phyloP scores from a whole-genome alignment of 257 asterid species.

The Lavandula angustifolia region DNA sequence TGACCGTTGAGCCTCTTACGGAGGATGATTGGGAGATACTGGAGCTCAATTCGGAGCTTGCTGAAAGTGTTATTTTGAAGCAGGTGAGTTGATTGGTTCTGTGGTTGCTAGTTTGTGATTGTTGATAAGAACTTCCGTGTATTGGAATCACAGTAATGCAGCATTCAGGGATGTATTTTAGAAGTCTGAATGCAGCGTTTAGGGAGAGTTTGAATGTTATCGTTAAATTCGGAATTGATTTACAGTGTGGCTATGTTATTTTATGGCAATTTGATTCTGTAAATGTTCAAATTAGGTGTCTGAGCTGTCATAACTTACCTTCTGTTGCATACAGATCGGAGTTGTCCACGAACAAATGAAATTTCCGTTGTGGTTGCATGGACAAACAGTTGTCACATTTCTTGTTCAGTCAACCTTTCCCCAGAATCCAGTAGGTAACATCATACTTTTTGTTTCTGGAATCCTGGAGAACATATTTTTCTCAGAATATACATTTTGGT shows the following conservation, averaged over 20 bases:
- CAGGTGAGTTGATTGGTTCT: slow-evolving; percentile 55
- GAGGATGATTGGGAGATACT: slow-evolving; percentile 99
- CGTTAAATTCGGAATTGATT: slow-evolving; percentile 14
- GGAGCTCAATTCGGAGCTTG: slow-evolving; percentile 94
- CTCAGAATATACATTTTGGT: slow-evolving; percentile 2
- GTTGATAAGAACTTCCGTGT: not conserved
- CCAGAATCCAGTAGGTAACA: slow-evolving; percentile 84
- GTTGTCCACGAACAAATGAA: slow-evolving; percentile 84
- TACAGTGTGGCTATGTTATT: slow-evolving; percentile 15
- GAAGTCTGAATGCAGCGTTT: slow-evolving; percentile 12
- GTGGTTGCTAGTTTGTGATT: slow-evolving; percentile 16
- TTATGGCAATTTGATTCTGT: slow-evolving; percentile 11
- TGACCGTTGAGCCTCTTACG: slow-evolving; percentile 85
- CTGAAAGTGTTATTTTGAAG: slow-evolving; percentile 76
- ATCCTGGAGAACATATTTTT: slow-evolving; percentile 19
- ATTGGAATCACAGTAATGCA: slow-evolving; percentile 5
- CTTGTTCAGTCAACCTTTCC: slow-evolving; percentile 80
- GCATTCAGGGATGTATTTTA: slow-evolving; percentile 5
- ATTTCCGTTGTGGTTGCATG: slow-evolving; percentile 94
- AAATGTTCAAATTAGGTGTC: slow-evolving; percentile 13
- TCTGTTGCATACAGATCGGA: slow-evolving; percentile 65
- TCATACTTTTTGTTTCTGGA: slow-evolving; percentile 26
- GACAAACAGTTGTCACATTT: slow-evolving; percentile 71
- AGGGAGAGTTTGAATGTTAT: slow-evolving; percentile 10
- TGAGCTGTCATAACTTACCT: slow-evolving; percentile 10